Evolutionary conservation across 2,329 filamentous ascomycete genomes (phyloP), one percentile per base, ranked within the genome.

Genomic region (Aspergillus pseudonomiae): DNA sequence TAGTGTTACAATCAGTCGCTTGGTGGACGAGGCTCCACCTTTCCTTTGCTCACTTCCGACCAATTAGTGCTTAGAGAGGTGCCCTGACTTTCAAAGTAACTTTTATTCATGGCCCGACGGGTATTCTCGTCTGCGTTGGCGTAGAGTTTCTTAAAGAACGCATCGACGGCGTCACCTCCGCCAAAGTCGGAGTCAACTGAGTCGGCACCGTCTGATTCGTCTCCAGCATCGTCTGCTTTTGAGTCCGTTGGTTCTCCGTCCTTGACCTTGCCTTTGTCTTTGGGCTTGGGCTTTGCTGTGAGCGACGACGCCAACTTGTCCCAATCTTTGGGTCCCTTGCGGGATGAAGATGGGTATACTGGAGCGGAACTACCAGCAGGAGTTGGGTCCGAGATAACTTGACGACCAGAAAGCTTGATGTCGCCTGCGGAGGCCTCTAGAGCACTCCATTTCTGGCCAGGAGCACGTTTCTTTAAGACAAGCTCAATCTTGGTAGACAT

Each of bases 51-150:
- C 24, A 97, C 94, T 65, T 96, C 91, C 11, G 81, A 79, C 95
- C 95, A 99, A 75, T 94, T 93, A 0, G 95, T 99, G 78, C 93
- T 97, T 57, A 99, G 81, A 3, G 91, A 87, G 0, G 95, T 99
- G 5, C 95, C 95, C 70, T 96, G 95, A 78, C 94, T 97, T 83
- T 99, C 94, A 16, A 88, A 85, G 73, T 92, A 98, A 74, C 92
- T 96, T 86, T 99, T 99, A 88, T 96, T 92, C 95, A 99, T 99
- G 10, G 95, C 95, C 2, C 93, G 88, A 74, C 89, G 88, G 63
- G 92, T 92, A 70, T 99, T 94, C 0, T 89, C 87, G 56, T 90
- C 88, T 0, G 92, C 89, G 41, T 82, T 84, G 66, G 90, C 88
- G 80, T 94, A 98, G 1, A 99, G 83, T 73, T 91, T 89, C 83